Conservation (phyloP, 495 filamentous ascomycete species). For the Barbatosphaeria neglecta region DNA sequence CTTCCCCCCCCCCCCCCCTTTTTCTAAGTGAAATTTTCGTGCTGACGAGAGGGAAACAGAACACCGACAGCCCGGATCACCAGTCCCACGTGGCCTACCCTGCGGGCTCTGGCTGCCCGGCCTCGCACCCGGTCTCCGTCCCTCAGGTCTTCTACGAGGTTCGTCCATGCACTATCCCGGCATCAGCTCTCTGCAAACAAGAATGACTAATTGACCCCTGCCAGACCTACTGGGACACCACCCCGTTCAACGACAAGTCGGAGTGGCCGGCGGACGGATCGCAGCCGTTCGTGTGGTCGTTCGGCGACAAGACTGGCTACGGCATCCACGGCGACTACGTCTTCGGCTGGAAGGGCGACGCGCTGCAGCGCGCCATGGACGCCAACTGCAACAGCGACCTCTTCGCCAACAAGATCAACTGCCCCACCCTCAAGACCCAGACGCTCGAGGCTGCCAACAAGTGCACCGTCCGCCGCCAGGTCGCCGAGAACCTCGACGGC, state of each 20-base stretch:
- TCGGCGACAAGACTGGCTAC: constrained; percentile 29
- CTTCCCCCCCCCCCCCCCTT: too few species aligned
- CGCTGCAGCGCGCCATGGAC: constrained; percentile 28
- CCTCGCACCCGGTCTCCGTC: constrained; percentile 46
- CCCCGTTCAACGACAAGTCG: constrained; percentile 25
- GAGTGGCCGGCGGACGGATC: constrained; percentile 25
- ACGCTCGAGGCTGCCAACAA: constrained; percentile 20
- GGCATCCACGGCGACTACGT: constrained; percentile 32
- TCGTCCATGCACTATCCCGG: too few species aligned
- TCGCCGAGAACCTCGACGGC: constrained; percentile 19
- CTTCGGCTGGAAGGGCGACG: constrained; percentile 33
- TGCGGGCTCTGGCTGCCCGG: constrained; percentile 39
- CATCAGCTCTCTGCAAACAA: background rate
- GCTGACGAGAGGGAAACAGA: too few species aligned
- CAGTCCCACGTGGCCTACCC: constrained; percentile 31
- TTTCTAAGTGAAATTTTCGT: too few species aligned
- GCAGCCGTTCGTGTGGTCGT: constrained; percentile 30
- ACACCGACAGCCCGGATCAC: constrained; percentile 29
- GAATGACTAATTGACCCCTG: background rate
- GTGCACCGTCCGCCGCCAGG: constrained; percentile 22
- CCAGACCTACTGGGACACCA: constrained; percentile 26
- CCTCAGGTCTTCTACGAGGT: constrained; percentile 53
- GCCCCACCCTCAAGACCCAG: constrained; percentile 26
- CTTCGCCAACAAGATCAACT: constrained; percentile 22
- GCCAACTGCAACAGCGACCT: constrained; percentile 26